A percentile compares a stretch with the other conserved stretches of the same genome.
Evolutionary conservation across 371 early-diverging fungal species (phyloP).

Genomic region (Mortierella sp.): DNA sequence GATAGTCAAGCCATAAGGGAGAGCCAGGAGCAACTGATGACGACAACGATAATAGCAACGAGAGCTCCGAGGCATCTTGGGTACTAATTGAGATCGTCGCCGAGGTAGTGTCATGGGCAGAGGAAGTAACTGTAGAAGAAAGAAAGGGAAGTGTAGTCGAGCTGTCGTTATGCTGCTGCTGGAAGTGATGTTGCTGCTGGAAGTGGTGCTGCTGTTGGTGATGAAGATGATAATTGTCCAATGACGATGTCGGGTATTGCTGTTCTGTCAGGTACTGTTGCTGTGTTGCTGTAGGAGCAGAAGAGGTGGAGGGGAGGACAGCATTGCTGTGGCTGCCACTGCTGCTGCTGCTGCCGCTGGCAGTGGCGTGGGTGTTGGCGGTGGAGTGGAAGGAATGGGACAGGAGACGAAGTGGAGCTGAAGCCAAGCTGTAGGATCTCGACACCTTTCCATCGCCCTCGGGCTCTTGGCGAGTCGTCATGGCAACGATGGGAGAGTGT

Average conservation of each 20-base stretch:
- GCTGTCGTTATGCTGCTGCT: not conserved
- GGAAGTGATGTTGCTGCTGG: not conserved
- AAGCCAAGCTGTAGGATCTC: constrained; percentile 47
- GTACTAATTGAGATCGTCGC: not conserved
- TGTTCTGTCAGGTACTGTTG: not conserved
- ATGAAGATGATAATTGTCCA: not conserved
- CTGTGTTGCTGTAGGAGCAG: not conserved
- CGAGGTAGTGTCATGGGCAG: not conserved
- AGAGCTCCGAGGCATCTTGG: not conserved
- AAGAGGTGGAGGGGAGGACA: not conserved
- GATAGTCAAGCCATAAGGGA: not conserved
- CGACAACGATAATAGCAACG: not conserved
- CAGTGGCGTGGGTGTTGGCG: constrained; percentile 38
- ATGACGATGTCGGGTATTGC: constrained; percentile 8
- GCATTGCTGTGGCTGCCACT: not conserved
- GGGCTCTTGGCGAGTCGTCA: constrained; percentile 42
- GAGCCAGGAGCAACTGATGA: not conserved
- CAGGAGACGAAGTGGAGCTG: constrained; percentile 52
- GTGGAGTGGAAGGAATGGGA: constrained; percentile 59
- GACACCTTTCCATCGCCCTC: constrained; percentile 47
- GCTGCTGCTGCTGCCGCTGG: constrained; percentile 7
- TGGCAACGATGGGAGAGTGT: constrained; percentile 22
- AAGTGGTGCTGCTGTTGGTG: not conserved
- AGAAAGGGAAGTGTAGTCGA: not conserved
- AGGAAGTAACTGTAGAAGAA: not conserved